A percentile compares a stretch with the other conserved stretches of the same genome.
Evolutionary conservation across 192 early-diverging fungal species (phyloP).

Genomic region (Backusella luteola): DNA sequence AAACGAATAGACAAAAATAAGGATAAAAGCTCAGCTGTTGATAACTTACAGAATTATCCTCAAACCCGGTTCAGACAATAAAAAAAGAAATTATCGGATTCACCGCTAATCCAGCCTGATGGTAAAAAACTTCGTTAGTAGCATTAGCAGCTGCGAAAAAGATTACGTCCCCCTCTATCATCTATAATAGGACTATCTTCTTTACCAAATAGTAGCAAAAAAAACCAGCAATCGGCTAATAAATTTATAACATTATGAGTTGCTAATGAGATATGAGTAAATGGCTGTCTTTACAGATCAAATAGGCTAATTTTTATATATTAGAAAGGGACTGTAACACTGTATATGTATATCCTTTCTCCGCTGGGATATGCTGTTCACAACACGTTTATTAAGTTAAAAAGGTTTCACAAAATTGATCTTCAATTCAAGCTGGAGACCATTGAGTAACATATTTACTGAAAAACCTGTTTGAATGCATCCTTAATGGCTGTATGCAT

Average conservation of each 20-base stretch:
- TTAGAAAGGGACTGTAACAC: not conserved
- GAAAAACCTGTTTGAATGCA: not conserved
- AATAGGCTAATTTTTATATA: not conserved
- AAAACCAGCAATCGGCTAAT: not conserved
- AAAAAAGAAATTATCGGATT: not conserved
- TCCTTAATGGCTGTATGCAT: not conserved
- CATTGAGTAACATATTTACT: not conserved
- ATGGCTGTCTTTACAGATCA: not conserved
- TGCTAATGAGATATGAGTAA: not conserved
- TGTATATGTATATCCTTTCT: not conserved
- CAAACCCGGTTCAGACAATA: not conserved
- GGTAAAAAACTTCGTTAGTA: not conserved
- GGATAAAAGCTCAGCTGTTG: not conserved
- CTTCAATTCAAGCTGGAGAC: not conserved
- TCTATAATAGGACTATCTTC: not conserved
- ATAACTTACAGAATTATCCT: not conserved
- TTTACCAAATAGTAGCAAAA: not conserved
- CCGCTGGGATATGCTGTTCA: constrained; percentile 4
- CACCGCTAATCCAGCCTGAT: not conserved
- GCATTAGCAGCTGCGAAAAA: not conserved
- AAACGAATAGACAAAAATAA: not conserved
- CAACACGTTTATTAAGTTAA: constrained; percentile 4
- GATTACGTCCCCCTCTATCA: not conserved
- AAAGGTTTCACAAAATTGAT: constrained; percentile 5
- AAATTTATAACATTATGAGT: not conserved